A percentile compares a stretch with the other conserved stretches of the same genome.
phyloP scores from a whole-genome alignment of 129 eudicot species.

The Rutidosis leptorrhynchoides region DNA sequence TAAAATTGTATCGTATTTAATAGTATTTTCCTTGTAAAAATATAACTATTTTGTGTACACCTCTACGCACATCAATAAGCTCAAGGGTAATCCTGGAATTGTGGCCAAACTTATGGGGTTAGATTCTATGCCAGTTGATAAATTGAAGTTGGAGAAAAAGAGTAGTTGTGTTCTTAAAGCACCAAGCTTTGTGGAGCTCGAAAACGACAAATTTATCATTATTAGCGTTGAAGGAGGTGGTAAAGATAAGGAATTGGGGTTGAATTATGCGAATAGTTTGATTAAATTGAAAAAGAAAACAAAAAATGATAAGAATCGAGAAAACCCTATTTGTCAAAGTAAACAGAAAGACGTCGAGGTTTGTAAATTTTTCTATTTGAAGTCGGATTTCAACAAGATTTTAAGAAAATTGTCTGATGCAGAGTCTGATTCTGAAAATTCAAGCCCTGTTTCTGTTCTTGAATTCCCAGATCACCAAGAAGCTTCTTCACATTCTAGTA shows the following conservation, averaged over 20 bases:
- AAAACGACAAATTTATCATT: slow-evolving; percentile 70
- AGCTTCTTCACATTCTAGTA: slow-evolving; percentile 46
- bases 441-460: slow-evolving; percentile 88
- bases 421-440: slow-evolving; percentile 57
- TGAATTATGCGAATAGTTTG: slow-evolving; percentile 29
- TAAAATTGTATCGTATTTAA: too few relatives aligned
- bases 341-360: slow-evolving; percentile 11
- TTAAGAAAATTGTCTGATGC: slow-evolving; percentile 35
- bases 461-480: slow-evolving; percentile 42
- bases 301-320: slow-evolving; percentile 33
- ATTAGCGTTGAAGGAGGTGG: slow-evolving; percentile 62
- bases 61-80: too few relatives aligned
- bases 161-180: slow-evolving; percentile 40
- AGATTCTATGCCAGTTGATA: slow-evolving; percentile 52
- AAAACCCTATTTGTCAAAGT: slow-evolving; percentile 21
- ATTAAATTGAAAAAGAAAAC: slow-evolving; percentile 27
- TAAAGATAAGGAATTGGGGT: slow-evolving; percentile 29
- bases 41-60: too few relatives aligned
- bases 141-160: slow-evolving; percentile 33
- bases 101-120: slow-evolving; percentile 83
- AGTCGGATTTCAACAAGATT: slow-evolving; percentile 15
- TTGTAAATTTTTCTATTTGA: slow-evolving; percentile 30
- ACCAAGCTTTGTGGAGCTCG: slow-evolving; percentile 53
- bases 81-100: slow-evolving; percentile 41
- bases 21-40: slow-evolving; percentile 49